Evolutionary conservation across 1,284 basidiomycete genomes (phyloP).

Genomic region (Coniophora puteana): DNA sequence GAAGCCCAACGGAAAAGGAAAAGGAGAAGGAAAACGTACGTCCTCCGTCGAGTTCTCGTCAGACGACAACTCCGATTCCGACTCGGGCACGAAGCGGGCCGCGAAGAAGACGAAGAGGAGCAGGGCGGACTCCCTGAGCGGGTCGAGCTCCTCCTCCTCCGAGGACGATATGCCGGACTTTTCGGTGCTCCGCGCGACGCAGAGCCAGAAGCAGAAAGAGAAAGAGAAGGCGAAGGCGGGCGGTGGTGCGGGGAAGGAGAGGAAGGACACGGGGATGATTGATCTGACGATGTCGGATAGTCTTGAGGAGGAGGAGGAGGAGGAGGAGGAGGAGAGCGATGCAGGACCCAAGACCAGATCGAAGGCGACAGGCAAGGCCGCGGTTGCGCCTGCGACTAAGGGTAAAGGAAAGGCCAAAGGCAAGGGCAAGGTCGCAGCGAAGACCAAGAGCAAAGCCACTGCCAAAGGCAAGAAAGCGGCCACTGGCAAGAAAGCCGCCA

Average conservation of each 20-base stretch:
- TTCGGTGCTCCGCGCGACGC: slow-evolving; percentile 22
- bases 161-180: slow-evolving; percentile 48
- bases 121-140: too few relatives aligned
- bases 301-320: too few relatives aligned
- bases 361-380: too few relatives aligned
- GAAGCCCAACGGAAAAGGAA: not conserved
- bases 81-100: too few relatives aligned
- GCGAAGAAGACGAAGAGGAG: too few relatives aligned
- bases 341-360: too few relatives aligned
- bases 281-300: not conserved
- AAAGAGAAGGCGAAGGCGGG: slow-evolving; percentile 13
- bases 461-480: slow-evolving; percentile 12
- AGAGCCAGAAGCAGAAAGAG: slow-evolving; percentile 20
- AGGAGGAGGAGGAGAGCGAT: too few relatives aligned
- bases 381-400: too few relatives aligned
- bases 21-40: not conserved
- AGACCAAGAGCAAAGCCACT: slow-evolving; percentile 24
- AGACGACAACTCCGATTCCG: too few relatives aligned
- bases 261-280: slow-evolving; percentile 1
- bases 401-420: slow-evolving; percentile 5
- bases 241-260: not conserved
- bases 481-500: slow-evolving; percentile 11
- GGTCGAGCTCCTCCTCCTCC: too few relatives aligned
- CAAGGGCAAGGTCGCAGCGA: too few relatives aligned
- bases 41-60: too few relatives aligned